Conservation (phyloP, 2,329 filamentous ascomycete genomes). For the Botrytis cinerea region DNA sequence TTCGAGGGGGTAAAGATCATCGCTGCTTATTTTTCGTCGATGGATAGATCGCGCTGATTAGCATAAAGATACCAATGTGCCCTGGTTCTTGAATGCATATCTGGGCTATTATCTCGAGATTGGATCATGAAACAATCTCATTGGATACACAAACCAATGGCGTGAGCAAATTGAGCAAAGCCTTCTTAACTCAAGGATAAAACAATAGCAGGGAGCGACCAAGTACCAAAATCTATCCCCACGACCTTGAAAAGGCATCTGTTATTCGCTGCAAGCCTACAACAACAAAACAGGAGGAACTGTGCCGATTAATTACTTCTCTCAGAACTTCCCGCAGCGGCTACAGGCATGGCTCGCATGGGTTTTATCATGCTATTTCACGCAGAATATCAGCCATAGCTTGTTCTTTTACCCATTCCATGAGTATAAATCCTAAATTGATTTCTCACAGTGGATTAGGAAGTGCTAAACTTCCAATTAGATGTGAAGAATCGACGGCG, state of each 20-base stretch:
- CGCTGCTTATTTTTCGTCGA: slow-evolving; percentile 13
- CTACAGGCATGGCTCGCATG: slow-evolving; percentile 6
- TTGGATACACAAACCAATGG: not conserved
- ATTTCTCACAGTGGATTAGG: not conserved
- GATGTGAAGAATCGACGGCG: not conserved
- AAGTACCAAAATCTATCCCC: not conserved
- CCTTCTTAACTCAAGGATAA: not conserved
- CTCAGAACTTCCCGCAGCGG: not conserved
- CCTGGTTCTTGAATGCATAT: not conserved
- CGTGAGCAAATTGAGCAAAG: not conserved
- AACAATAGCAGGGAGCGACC: not conserved
- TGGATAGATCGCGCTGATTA: not conserved
- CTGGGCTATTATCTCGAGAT: not conserved
- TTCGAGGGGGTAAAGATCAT: slow-evolving; percentile 2
- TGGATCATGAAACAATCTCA: not conserved
- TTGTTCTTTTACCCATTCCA: not conserved
- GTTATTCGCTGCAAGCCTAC: not conserved
- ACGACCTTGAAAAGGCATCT: not conserved
- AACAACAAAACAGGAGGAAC: not conserved
- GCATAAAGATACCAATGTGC: not conserved
- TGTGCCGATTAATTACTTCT: not conserved
- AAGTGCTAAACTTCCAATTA: not conserved
- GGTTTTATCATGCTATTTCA: not conserved
- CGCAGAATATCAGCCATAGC: not conserved
- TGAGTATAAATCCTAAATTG: not conserved